A percentile compares a stretch with the other conserved stretches of the same genome.
phyloP scores from a whole-genome alignment of 108 stramenopile genomes.

The Fragilaria crotonensis region DNA sequence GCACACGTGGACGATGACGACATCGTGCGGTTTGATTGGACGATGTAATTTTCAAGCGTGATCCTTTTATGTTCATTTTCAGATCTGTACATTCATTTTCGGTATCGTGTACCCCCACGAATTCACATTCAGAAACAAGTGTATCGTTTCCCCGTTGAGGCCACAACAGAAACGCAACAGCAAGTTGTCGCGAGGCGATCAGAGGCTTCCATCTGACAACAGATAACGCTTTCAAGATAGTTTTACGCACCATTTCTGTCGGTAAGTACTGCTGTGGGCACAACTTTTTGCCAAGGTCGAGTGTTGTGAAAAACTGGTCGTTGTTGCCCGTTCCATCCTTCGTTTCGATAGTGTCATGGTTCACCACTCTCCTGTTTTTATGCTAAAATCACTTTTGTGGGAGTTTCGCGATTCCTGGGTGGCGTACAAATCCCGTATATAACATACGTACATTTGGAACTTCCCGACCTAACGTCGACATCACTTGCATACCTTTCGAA shows the following conservation, averaged over 20 bases:
- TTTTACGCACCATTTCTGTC: too few relatives aligned
- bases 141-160: background rate
- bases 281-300: background rate
- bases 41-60: too few relatives aligned
- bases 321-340: background rate
- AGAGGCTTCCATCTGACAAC: background rate
- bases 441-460: background rate
- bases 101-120: too few relatives aligned
- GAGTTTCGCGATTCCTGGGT: background rate
- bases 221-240: background rate
- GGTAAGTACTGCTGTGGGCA: background rate
- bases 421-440: background rate
- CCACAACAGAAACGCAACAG: conserved; percentile 1
- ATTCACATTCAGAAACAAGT: too few relatives aligned
- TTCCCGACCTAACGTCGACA: background rate
- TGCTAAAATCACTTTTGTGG: background rate
- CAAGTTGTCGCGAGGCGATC: background rate
- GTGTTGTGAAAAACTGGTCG: background rate
- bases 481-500: background rate
- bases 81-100: too few relatives aligned
- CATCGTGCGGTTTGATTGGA: too few relatives aligned
- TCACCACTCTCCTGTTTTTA: background rate
- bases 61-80: too few relatives aligned
- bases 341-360: background rate
- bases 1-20: too few relatives aligned